Evolutionary conservation across 2,329 filamentous ascomycete species (phyloP).

Genomic region (Geosmithia flava): DNA sequence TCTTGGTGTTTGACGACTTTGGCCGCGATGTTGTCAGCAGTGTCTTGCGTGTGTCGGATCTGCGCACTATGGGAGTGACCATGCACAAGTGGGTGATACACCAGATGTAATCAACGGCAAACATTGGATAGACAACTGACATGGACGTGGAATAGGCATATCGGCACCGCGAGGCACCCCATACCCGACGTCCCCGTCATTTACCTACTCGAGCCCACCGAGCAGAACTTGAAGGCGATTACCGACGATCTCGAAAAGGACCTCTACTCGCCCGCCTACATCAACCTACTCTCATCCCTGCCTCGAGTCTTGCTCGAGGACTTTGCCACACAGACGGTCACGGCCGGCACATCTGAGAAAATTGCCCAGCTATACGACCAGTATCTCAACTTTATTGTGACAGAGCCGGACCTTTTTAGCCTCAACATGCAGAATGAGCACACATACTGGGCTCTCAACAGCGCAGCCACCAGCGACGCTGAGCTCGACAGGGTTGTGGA

Average conservation of each 20-base stretch:
- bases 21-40: conserved; percentile 95
- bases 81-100: conserved; percentile 64
- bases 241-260: conserved; percentile 76
- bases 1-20: conserved; percentile 84
- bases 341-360: conserved; percentile 73
- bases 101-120: not conserved
- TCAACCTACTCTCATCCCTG: conserved; percentile 94
- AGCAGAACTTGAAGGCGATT: conserved; percentile 69
- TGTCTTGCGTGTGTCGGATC: conserved; percentile 84
- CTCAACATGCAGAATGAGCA: conserved; percentile 83
- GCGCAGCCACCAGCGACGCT: conserved; percentile 78
- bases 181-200: conserved; percentile 96
- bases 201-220: conserved; percentile 86
- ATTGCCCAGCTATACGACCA: conserved; percentile 93
- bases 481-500: conserved; percentile 81
- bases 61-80: conserved; percentile 88
- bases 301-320: conserved; percentile 85
- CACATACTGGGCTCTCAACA: conserved; percentile 94
- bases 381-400: conserved; percentile 94
- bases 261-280: conserved; percentile 84
- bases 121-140: conserved; percentile 8
- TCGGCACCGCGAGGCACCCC: conserved; percentile 68
- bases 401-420: conserved; percentile 90
- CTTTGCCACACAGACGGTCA: conserved; percentile 78
- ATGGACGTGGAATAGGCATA: conserved; percentile 43